Evolutionary conservation across 176 grass and related monocot species (phyloP).

Genomic region (Typha latifolia): DNA sequence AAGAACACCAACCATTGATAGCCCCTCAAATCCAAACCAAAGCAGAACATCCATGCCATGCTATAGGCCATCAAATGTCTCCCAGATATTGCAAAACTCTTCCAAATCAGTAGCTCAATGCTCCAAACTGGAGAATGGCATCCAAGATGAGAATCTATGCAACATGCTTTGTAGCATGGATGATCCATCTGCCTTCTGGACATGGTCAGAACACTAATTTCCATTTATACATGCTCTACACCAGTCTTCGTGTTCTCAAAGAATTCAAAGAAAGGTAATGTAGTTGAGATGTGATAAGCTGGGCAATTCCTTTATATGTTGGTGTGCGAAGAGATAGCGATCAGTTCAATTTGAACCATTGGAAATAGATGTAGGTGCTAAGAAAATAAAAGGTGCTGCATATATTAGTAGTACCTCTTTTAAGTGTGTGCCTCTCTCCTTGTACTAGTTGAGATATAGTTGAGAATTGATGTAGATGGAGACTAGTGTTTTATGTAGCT

Average conservation of each 20-base stretch:
- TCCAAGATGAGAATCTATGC: slow-evolving; percentile 30
- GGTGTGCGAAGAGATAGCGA: no score
- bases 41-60: slow-evolving; percentile 24
- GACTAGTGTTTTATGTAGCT: not conserved
- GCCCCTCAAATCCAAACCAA: slow-evolving; percentile 17
- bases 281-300: no score
- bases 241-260: not conserved
- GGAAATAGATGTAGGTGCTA: no score
- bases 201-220: slow-evolving; percentile 44
- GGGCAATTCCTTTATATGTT: no score
- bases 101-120: slow-evolving; percentile 25
- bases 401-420: not conserved
- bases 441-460: not conserved
- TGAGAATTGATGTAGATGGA: not conserved
- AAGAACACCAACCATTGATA: slow-evolving; percentile 17
- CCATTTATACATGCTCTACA: slow-evolving; percentile 8
- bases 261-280: no score
- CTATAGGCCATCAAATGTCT: slow-evolving; percentile 18
- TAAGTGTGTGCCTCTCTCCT: not conserved
- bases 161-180: slow-evolving; percentile 30
- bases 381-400: not conserved
- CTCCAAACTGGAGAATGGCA: slow-evolving; percentile 26
- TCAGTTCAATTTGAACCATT: no score
- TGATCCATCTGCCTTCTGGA: slow-evolving; percentile 32
- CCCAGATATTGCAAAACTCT: slow-evolving; percentile 29